Base-by-base conservation (phyloP, 1,284 basidiomycete genomes). In the Malassezia sp. region DNA sequence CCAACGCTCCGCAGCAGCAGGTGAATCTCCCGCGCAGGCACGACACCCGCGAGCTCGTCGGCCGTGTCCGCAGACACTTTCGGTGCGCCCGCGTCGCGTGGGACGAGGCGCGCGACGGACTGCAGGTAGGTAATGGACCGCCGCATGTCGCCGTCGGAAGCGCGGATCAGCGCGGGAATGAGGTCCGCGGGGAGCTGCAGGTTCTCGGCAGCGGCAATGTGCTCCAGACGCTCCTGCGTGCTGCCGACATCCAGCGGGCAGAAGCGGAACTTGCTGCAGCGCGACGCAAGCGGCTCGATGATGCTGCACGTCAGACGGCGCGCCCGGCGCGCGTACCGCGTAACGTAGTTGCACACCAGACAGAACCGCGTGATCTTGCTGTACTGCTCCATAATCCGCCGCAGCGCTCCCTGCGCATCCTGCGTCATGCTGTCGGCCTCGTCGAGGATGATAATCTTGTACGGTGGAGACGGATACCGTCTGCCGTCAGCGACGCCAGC, bases 371-470 rank as follows among this genome's bases (percentile, higher is more conserved):
- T 97, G 68, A 96, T 97, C 39, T 83, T 79, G 6, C 87, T 88
- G 67, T 97, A 90, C 28, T 82, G 90, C 73, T 99, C 93, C 93
- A 99, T 99, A 67, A 97, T 97, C 18, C 93, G 79, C 38, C 91
- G 78, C 33, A 99, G 74, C 0, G 91, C 91, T 37, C 83, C 88
- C 72, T 99, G 91, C 2, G 91, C 91, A 69, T 97, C 91, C 72
- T 97, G 93, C 6, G 91, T 99, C 91, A 99, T 99, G 11, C 87
- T 91, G 70, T 99, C 93, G 29, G 93, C 93, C 74, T 99, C 93
- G 66, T 99, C 93, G 15, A 99, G 79, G 54, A 99, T 96, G 69
- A 99, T 84, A 61, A 99, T 93, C 72, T 99, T 99, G 76, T 88
- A 99, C 0, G 93, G 91, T 24, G 93, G 93, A 66, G 86, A 95